Evolutionary conservation across 2,329 filamentous ascomycete species (phyloP).

Genomic region (Sporothrix brasiliensis): DNA sequence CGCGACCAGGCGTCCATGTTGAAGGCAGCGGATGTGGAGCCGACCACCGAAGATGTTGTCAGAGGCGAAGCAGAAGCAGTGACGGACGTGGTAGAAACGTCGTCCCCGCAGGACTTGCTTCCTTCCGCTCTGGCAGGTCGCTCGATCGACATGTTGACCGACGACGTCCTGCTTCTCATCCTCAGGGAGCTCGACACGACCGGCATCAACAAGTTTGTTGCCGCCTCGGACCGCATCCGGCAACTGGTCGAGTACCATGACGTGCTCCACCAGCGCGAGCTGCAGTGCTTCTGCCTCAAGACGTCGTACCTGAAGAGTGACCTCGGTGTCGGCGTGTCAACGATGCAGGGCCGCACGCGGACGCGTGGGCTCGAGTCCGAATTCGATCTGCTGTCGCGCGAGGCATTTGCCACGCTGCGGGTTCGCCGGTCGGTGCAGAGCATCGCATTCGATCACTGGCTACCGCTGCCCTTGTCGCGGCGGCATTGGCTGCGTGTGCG

Average conservation of each 20-base stretch:
- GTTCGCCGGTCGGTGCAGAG: constrained; percentile 50
- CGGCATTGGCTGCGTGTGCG: constrained; percentile 50
- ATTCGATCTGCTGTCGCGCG: constrained; percentile 53
- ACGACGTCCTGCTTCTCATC: constrained; percentile 48
- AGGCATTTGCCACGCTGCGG: constrained; percentile 45
- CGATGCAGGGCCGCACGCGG: constrained; percentile 27
- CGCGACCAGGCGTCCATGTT: constrained; percentile 20
- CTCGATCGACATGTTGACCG: constrained; percentile 44
- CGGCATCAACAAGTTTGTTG: constrained; percentile 45
- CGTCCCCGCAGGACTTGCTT: not conserved
- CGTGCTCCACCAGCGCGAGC: constrained; percentile 48
- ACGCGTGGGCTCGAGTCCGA: constrained; percentile 47
- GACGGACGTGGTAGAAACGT: not conserved
- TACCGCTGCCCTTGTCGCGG: constrained; percentile 52
- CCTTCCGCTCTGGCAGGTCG: constrained; percentile 2
- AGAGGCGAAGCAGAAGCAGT: not conserved
- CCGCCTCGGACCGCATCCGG: constrained; percentile 45
- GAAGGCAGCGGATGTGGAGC: not conserved
- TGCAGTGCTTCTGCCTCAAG: constrained; percentile 54
- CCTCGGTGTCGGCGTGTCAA: constrained; percentile 50
- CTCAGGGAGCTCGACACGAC: constrained; percentile 44
- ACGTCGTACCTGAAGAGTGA: constrained; percentile 45
- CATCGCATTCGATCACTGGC: constrained; percentile 48
- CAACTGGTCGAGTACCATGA: constrained; percentile 44
- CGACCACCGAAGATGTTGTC: not conserved